phyloP scores from a whole-genome alignment of 805 yeast species.

The Zygotorulaspora florentina region DNA sequence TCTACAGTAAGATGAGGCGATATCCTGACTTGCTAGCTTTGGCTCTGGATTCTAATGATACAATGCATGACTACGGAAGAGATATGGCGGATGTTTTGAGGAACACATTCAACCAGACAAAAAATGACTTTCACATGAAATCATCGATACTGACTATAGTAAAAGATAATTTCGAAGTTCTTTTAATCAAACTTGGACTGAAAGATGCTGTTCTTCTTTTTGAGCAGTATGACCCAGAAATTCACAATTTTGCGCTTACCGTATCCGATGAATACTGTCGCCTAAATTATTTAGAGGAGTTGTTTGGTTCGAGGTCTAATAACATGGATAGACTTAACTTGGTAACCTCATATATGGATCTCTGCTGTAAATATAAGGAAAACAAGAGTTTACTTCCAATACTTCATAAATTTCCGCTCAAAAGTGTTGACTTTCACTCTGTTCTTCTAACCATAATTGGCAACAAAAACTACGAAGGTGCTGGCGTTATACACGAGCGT shows the following conservation, averaged over 20 bases:
- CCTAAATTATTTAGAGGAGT: constrained; percentile 19
- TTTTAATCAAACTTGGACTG: constrained; percentile 8
- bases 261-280: constrained; percentile 7
- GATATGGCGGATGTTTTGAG: constrained; percentile 1
- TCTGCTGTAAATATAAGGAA: constrained; percentile 16
- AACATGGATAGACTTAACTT: constrained; percentile 8
- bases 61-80: constrained; percentile 7
- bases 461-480: constrained; percentile 17
- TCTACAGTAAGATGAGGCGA: constrained; percentile 18
- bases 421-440: constrained; percentile 10
- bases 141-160: constrained; percentile 9
- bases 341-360: constrained; percentile 12
- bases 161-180: constrained; percentile 13
- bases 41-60: constrained; percentile 7
- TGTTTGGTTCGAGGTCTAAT: constrained; percentile 4
- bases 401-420: constrained; percentile 17
- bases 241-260: constrained; percentile 18
- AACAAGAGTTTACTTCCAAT: constrained; percentile 13
- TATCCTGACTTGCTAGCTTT: constrained; percentile 16
- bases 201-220: constrained; percentile 10
- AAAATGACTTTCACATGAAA: constrained; percentile 8
- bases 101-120: constrained; percentile 6
- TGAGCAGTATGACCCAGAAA: constrained; percentile 17
- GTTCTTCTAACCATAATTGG: constrained; percentile 11
- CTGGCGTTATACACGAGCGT: constrained; percentile 19